Percentiles rank a stretch among this genome's conserved stretches.
Evolutionary conservation across 306 rosid genomes (phyloP).

Genomic region (Fagus sylvatica): DNA sequence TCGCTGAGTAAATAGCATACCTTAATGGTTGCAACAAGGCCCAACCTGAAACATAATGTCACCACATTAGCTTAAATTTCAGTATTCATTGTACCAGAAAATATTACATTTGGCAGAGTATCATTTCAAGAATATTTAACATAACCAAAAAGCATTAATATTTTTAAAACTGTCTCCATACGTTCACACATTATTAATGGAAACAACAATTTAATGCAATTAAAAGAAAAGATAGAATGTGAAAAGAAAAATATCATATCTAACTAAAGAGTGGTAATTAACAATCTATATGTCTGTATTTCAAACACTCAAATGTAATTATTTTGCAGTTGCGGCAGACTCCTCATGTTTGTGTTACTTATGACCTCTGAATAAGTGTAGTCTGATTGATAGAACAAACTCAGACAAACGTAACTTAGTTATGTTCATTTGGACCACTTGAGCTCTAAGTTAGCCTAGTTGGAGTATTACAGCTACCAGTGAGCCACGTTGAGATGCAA

Average conservation of each 20-base stretch:
- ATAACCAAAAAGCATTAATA: background rate
- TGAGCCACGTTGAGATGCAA: no score
- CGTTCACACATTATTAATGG: background rate
- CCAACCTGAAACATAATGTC: constrained; percentile 74
- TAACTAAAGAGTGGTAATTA: background rate
- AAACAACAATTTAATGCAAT: background rate
- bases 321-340: background rate
- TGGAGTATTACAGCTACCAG: no score
- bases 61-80: constrained; percentile 31
- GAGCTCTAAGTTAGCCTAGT: background rate
- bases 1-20: constrained; percentile 37
- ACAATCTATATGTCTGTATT: background rate
- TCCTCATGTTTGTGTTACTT: background rate
- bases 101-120: background rate
- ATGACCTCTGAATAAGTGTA: background rate
- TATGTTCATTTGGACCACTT: background rate
- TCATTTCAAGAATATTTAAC: background rate
- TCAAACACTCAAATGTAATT: background rate
- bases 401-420: background rate
- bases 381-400: background rate
- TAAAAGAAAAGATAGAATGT: background rate
- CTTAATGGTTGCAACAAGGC: constrained; percentile 96
- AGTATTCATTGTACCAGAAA: constrained; percentile 7
- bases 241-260: background rate
- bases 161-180: background rate